Conservation (phyloP, 2,329 filamentous ascomycete genomes). For the Fusarium nisikadoi region DNA sequence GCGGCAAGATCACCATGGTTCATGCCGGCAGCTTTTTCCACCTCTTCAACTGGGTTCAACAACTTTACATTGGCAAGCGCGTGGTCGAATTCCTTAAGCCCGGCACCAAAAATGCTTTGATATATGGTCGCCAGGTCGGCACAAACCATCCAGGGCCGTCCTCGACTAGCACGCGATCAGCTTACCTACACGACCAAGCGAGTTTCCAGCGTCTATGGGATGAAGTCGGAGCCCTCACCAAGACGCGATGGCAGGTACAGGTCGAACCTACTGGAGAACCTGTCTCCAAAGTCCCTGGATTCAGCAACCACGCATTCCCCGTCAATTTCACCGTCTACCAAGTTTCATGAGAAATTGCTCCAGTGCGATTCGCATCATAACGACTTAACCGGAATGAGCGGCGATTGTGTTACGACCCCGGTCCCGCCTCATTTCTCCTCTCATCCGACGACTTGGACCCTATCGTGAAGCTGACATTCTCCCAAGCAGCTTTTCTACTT, state of each 20-base stretch:
- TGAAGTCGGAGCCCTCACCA: slow-evolving; percentile 60
- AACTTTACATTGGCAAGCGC: slow-evolving; percentile 57
- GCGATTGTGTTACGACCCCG: slow-evolving; percentile 12
- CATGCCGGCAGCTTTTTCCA: slow-evolving; percentile 63
- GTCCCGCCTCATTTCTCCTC: slow-evolving; percentile 28
- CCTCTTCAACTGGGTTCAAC: slow-evolving; percentile 59
- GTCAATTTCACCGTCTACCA: slow-evolving; percentile 52
- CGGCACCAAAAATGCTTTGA: slow-evolving; percentile 56
- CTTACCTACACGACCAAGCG: slow-evolving; percentile 59
- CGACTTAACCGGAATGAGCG: slow-evolving; percentile 10
- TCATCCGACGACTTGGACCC: slow-evolving; percentile 12
- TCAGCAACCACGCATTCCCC: slow-evolving; percentile 42
- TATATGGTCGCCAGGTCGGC: slow-evolving; percentile 64
- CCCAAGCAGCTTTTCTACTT: slow-evolving; percentile 25
- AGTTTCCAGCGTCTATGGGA: slow-evolving; percentile 66
- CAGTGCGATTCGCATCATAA: neutral
- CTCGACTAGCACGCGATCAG: slow-evolving; percentile 39
- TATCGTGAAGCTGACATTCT: slow-evolving; percentile 29
- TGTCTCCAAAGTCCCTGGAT: slow-evolving; percentile 39
- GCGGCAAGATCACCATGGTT: slow-evolving; percentile 58
- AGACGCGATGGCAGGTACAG: slow-evolving; percentile 61
- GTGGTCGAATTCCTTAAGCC: slow-evolving; percentile 58
- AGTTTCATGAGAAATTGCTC: slow-evolving; percentile 41
- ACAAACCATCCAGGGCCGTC: slow-evolving; percentile 44
- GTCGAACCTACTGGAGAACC: slow-evolving; percentile 48